Base-by-base conservation (phyloP, 352 stramenopile genomes). In the Saprolegnia diclina region DNA sequence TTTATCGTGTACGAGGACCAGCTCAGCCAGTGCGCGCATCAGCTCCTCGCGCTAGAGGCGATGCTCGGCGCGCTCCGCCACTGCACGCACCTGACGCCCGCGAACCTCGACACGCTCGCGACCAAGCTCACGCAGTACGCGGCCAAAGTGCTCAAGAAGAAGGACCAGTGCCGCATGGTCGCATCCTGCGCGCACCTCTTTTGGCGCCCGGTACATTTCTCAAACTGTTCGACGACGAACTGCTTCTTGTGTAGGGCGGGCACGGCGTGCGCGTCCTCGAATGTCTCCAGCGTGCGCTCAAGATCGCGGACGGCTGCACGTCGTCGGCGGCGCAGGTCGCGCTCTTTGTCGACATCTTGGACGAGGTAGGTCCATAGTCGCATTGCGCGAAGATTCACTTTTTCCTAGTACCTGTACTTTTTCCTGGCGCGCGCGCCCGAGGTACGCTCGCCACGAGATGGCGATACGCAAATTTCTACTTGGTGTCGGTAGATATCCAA, bases 1-100 rank as follows among this genome's bases (percentile, higher is more conserved):
- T 99, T 98, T 66, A 89, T 98, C 45, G 77, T 99, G 16, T 99
- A 99, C 73, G 97, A 99, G 77, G 94, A 99, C 76, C 86, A 97
- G 64, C 89, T 98, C 16, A 91, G 82, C 9, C 89, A 98, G 71
- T 96, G 83, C 26, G 81, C 85, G 65, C 82, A 94, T 38, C 94
- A 99, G 71, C 86, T 86, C 76, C 79, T 84, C 38, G 91, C 92
- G 24, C 78, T 99, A 9, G 83, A 91, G 40, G 67, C 90, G 0
- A 97, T 98, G 74, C 88, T 98, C 32, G 76, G 90, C 38, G 90
- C 90, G 6, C 67, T 99, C 18, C 80, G 95, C 29, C 74, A 81
- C 3, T 94, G 77, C n/a, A 71, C 66, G 16, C 85, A 88, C 54
- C 81, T 98, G 63, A 88, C 87, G 56, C 83, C 80, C 50, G 75